A percentile compares a stretch with the other conserved stretches of the same genome.
phyloP scores from a whole-genome alignment of 2,329 filamentous ascomycete species.

The Colletotrichum agaves region DNA sequence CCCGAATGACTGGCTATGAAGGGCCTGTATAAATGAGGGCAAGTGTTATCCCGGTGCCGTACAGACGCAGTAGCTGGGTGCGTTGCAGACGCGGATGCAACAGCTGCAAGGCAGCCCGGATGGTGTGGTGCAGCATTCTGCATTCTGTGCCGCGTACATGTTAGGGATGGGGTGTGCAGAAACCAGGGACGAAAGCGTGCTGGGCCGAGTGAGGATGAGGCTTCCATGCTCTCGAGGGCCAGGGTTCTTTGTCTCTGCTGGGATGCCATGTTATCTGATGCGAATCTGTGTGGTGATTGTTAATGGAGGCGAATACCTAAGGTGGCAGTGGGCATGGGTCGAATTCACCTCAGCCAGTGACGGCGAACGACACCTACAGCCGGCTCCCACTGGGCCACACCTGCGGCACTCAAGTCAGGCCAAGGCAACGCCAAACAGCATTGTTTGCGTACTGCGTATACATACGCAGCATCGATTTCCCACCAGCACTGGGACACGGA shows the following conservation, averaged over 20 bases:
- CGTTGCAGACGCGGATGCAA: slow-evolving; percentile 7
- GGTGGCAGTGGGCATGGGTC: background rate
- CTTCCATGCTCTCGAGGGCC: background rate
- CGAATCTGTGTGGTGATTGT: background rate
- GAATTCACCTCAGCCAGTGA: background rate
- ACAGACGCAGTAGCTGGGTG: background rate
- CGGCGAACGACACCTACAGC: background rate
- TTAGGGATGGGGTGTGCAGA: slow-evolving; percentile 5
- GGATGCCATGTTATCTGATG: slow-evolving; percentile 6
- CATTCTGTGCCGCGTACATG: background rate
- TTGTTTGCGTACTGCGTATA: background rate
- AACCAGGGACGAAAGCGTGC: background rate
- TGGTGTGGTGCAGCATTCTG: background rate
- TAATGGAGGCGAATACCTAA: background rate
- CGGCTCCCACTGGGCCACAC: background rate
- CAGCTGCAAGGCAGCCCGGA: background rate
- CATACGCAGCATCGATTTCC: background rate
- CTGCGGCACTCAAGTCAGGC: background rate
- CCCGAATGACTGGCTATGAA: too few species aligned
- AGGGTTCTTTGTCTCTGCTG: background rate
- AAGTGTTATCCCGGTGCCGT: background rate
- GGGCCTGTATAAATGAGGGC: background rate
- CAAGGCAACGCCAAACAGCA: background rate
- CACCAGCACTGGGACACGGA: background rate
- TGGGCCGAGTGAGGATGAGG: background rate